A percentile compares a stretch with the other conserved stretches of the same genome.
Evolutionary conservation across 169 alveolate species (phyloP).

Genomic region (Ichthyophthirius multifiliis): DNA sequence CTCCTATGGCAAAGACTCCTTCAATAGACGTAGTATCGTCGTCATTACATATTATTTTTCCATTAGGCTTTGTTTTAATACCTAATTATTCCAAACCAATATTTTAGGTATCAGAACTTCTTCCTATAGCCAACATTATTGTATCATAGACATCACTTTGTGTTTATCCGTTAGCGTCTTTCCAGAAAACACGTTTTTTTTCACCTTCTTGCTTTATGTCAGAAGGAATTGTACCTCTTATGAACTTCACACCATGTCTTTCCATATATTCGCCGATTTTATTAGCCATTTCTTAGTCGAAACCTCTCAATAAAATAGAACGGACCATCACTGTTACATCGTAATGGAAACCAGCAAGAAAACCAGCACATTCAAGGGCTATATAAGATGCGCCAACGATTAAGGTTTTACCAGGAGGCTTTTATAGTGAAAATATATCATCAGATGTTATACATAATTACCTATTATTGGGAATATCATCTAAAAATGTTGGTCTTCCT

Average conservation of each 20-base stretch:
- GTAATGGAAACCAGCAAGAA: slow-evolving; percentile 91
- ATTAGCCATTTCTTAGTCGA: slow-evolving; percentile 89
- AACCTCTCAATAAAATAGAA: slow-evolving; percentile 96
- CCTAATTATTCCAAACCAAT: slow-evolving; percentile 84
- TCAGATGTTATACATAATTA: slow-evolving; percentile 95
- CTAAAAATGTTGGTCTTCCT: slow-evolving; percentile 94
- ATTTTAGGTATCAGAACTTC: slow-evolving; percentile 88
- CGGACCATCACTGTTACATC: slow-evolving; percentile 87
- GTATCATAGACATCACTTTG: slow-evolving; percentile 90
- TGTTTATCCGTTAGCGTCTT: slow-evolving; percentile 58
- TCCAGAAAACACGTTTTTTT: slow-evolving; percentile 51
- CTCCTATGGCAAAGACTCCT: slow-evolving; percentile 94
- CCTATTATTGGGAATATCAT: slow-evolving; percentile 91
- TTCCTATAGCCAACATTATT: slow-evolving; percentile 96
- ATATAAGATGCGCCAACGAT: slow-evolving; percentile 98
- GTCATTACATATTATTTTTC: slow-evolving; percentile 85
- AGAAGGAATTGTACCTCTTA: slow-evolving; percentile 85
- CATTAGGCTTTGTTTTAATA: slow-evolving; percentile 62
- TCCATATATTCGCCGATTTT: slow-evolving; percentile 86
- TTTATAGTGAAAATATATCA: slow-evolving; percentile 90
- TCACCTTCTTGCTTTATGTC: slow-evolving; percentile 82
- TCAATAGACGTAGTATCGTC: slow-evolving; percentile 88
- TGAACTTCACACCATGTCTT: slow-evolving; percentile 89
- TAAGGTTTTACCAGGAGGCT: slow-evolving; percentile 88
- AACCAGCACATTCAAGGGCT: slow-evolving; percentile 98